Evolutionary conservation across 2,329 filamentous ascomycete genomes (phyloP), one percentile per base, ranked within the genome.

Genomic region (Camillea tinctor): DNA sequence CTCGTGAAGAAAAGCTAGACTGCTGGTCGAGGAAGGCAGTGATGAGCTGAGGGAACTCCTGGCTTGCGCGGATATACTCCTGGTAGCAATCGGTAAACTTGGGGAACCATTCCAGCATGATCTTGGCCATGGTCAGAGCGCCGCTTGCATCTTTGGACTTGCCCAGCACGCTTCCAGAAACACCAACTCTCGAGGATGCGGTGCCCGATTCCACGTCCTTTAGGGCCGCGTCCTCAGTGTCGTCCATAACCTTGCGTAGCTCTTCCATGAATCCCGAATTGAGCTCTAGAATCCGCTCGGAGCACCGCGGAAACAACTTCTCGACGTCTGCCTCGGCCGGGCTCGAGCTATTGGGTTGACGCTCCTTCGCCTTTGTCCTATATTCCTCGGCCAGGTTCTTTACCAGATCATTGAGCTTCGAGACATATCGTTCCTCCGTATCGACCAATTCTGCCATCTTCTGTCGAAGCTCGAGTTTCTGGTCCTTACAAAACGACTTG

Each of bases 401-500:
- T 50, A 97, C 90, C 61, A 99, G 78, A 66, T 95, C 91, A 63
- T 91, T 86, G 59, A 99, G 77, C 74, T 98, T 97, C 68, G 85
- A 83, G 50, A 99, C 92, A 75, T 98, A 99, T 74, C 92, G 89
- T 72, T 95, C 92, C 74, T 99, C 95, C 0, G 95, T 99, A 69
- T 96, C 91, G 36, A 97, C 86, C 61, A 98, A 79, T 74, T 99
- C 95, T 60, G 86, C 88, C 82, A 99, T 88, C 74, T 97, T 94
- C 75, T 93, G 89, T 49, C 93, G 87, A 66, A 97, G 79, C 56
- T 90, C 90, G 66, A 93, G 84, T 71, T 96, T 96, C 71, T 97
- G 92, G 59, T 90, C 87, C 67, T 87, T 88, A 40, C 88, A 84
- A 69, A 97, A 96, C 0, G 88, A 85, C 68, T 88, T 90, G 68